Conservation (phyloP, 2,329 filamentous ascomycete species). For the Pseudohalonectria lignicola region DNA sequence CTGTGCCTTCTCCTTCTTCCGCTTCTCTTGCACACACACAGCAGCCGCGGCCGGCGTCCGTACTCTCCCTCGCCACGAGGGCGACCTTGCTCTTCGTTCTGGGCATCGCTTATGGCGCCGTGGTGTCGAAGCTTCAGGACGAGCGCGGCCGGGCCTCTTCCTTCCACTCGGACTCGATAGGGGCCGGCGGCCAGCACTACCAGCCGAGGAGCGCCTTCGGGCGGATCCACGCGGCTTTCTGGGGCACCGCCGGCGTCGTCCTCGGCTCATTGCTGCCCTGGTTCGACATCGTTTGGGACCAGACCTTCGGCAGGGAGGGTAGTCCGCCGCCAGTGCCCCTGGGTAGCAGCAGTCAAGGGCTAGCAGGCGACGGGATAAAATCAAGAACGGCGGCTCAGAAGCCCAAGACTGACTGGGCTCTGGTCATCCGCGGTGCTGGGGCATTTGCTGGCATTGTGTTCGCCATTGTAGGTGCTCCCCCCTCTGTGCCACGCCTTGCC, state of each 20-base stretch:
- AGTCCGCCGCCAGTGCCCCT: not conserved
- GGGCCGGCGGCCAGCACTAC: slow-evolving; percentile 39
- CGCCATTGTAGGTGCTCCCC: slow-evolving; percentile 56
- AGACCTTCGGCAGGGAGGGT: slow-evolving; percentile 23
- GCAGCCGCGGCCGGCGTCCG: slow-evolving; percentile 12
- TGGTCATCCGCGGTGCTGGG: slow-evolving; percentile 46
- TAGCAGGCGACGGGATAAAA: no score
- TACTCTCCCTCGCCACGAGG: slow-evolving; percentile 45
- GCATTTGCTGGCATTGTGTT: slow-evolving; percentile 51
- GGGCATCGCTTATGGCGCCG: slow-evolving; percentile 70
- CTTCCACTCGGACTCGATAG: slow-evolving; percentile 11
- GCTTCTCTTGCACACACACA: no score
- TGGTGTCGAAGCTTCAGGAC: slow-evolving; percentile 72
- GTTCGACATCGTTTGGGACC: slow-evolving; percentile 68
- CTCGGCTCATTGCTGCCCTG: slow-evolving; percentile 75
- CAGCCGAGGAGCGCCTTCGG: slow-evolving; percentile 23
- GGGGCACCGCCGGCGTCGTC: slow-evolving; percentile 69
- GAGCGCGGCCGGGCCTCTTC: slow-evolving; percentile 48
- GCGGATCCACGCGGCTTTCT: slow-evolving; percentile 58
- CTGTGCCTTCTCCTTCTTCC: no score
- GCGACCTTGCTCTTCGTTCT: slow-evolving; percentile 61
- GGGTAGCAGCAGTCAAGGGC: slow-evolving; percentile 16
- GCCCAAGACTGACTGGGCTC: slow-evolving; percentile 60
- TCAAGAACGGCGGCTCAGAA: no score
- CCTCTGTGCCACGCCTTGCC: not conserved